Conservation (phyloP, 192 early-diverging fungal genomes). For the Backusella macrospora region DNA sequence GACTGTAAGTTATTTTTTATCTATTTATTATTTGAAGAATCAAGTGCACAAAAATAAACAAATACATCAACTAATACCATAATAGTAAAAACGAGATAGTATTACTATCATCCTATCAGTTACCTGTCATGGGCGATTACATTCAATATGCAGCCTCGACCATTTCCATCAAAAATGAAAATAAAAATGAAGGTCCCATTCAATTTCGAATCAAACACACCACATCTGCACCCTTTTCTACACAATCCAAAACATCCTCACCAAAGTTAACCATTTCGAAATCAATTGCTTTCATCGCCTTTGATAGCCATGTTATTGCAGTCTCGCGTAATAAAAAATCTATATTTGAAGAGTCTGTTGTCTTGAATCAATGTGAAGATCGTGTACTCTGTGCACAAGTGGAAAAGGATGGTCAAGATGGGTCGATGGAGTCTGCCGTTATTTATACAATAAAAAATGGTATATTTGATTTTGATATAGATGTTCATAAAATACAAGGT, state of each 20-base stretch:
- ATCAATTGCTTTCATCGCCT: conserved; percentile 2
- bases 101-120: not conserved
- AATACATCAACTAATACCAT: not conserved
- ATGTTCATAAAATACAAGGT: not conserved
- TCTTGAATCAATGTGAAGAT: not conserved
- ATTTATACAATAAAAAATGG: not conserved
- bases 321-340: conserved; percentile 1
- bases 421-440: not conserved
- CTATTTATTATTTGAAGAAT: no score
- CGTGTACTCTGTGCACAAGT: not conserved
- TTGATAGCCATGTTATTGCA: conserved; percentile 2
- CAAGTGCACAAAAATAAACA: no score
- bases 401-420: not conserved
- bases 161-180: not conserved
- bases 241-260: not conserved
- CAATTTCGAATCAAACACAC: conserved; percentile 4
- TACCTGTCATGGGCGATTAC: conserved; percentile 3
- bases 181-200: not conserved
- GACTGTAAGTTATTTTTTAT: conserved; percentile 8
- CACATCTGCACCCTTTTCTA: not conserved
- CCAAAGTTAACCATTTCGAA: not conserved
- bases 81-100: not conserved
- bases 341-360: not conserved
- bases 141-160: not conserved
- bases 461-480: not conserved